Base-by-base conservation (phyloP, 345 rosid species). In the Eutrema yunnanense region DNA sequence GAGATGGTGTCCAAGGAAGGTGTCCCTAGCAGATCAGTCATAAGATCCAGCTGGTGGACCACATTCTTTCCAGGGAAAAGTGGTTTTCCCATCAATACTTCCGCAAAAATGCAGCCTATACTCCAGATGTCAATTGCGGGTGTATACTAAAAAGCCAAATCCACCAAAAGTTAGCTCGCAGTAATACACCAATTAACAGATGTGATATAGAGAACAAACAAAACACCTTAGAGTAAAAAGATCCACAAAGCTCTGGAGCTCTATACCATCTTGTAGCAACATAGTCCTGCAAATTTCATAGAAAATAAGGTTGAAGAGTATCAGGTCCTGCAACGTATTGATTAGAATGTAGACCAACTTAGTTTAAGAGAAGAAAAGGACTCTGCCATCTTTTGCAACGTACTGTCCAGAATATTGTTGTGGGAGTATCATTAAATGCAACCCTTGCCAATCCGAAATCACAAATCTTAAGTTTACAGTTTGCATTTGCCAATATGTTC, bases 211-310 rank as follows among this genome's bases (percentile, higher is more conserved):
- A 64, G 65, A 53, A 62, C n/a, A 33, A 40, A 34, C 58, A 40
- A 73, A 50, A 71, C 73, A 94, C 98, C 94, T 91, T 94, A 2
- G 98, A 94, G 82, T 85, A 94, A 82, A 94, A 94, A 9, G 98
- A 94, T 67, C 98, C 98, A 80, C 98, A 94, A 8, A 94, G 88
- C 85, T 94, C 98, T 22, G 97, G 98, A 72, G 98, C 97, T 83
- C 98, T 86, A 72, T 93, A 93, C 98, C 98, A 90, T 84, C 98
- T 82, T 46, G 98, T 93, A 72, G 98, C 98, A 72, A 94, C 98
- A 81, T 93, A 93, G 59, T 93, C 98, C 97, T 90, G 81, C 44
- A 78, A 73, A 62, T 30, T 46, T 13, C 42, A 60, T 49, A 74
- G 59, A 69, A 43, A 40, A 75, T 0, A 67, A 71, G 29, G 10